Conservation (phyloP, 441 rosid species). For the Flueggea neowawraea region DNA sequence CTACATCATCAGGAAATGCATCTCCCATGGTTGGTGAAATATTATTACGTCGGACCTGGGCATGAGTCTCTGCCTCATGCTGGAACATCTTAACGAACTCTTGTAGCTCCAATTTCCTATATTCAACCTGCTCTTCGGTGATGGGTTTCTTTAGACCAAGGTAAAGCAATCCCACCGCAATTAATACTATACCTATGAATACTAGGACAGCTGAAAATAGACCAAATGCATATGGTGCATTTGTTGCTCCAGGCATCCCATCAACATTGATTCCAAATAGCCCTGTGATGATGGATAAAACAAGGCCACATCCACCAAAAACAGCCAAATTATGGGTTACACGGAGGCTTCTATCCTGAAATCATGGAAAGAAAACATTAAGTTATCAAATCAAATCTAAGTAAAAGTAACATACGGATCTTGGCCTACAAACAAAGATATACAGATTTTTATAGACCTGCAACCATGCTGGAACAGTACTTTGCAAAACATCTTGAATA, state of each 20-base stretch:
- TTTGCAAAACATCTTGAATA: slow-evolving; percentile 96
- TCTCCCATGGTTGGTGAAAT: slow-evolving; percentile 89
- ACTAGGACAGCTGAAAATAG: slow-evolving; percentile 59
- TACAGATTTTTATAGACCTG: slow-evolving; percentile 41
- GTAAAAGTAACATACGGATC: background rate
- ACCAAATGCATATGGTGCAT: slow-evolving; percentile 88
- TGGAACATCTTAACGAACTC: slow-evolving; percentile 87
- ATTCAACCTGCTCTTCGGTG: slow-evolving; percentile 60
- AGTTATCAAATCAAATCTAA: background rate
- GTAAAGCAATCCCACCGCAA: slow-evolving; percentile 64
- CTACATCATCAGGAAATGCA: slow-evolving; percentile 30
- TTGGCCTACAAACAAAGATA: slow-evolving; percentile 4
- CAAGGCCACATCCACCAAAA: slow-evolving; percentile 92
- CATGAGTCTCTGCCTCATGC: slow-evolving; percentile 97
- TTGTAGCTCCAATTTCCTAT: slow-evolving; percentile 75
- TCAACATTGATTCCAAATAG: slow-evolving; percentile 97
- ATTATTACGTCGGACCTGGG: slow-evolving; percentile 68
- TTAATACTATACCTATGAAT: slow-evolving; percentile 51
- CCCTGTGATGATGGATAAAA: slow-evolving; percentile 76
- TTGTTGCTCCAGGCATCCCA: slow-evolving; percentile 81
- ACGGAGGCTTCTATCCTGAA: slow-evolving; percentile 83
- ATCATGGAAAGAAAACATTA: background rate
- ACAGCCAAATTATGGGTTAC: slow-evolving; percentile 93
- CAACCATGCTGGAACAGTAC: slow-evolving; percentile 97
- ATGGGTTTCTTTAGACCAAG: slow-evolving; percentile 72